Base-by-base conservation (phyloP, 768 basidiomycete species). In the Amanita rubescens region DNA sequence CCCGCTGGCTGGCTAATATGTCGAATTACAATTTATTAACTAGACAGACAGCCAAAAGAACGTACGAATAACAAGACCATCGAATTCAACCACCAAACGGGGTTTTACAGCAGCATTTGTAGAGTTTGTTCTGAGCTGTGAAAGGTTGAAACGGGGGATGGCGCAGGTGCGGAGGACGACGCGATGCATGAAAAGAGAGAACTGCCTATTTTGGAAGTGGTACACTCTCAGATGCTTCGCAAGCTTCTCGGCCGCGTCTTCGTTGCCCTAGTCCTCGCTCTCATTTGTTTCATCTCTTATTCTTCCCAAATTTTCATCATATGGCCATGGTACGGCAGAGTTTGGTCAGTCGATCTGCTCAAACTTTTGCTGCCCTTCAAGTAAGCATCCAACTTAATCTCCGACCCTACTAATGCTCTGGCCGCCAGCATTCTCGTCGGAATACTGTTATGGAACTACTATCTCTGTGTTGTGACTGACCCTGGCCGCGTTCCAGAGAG, bases 261-360 rank as follows among this genome's bases (percentile, higher is more conserved):
- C 60, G 84, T 92, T 65, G 74, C 76, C 60, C 75, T 82, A 59
- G 87, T 88, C 55, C 75, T 87, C 49, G 74, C 73, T 60, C 77
- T 92, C 33, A 91, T 92, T 41, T 79, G 74, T 49, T 98, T 97
- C 68, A 93, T 97, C 58, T 81, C 90, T 2, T 90, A 91, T 66
- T 86, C 89, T 5, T 82, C 87, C 2, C 95, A 98, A 67, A 78
- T 92, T 60, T 94, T 89, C 69, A 75, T 97, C 55, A 82, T 96
- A 65, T 79, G 78, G 91, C 93, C 92, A 19, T 96, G 91, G 91
- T 95, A 94, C 62, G 90, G 92, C 37, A 68, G 77, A 34, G 84
- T 69, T 47, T 57, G 90, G 57, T 84, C 90, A 12, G 69, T 89
- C 38, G 83, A 93, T 62, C 80, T 95, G 42, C 56, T 95, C 35